Evolutionary conservation across 192 early-diverging fungal genomes (phyloP).

Genomic region (Umbelopsis isabellina): DNA sequence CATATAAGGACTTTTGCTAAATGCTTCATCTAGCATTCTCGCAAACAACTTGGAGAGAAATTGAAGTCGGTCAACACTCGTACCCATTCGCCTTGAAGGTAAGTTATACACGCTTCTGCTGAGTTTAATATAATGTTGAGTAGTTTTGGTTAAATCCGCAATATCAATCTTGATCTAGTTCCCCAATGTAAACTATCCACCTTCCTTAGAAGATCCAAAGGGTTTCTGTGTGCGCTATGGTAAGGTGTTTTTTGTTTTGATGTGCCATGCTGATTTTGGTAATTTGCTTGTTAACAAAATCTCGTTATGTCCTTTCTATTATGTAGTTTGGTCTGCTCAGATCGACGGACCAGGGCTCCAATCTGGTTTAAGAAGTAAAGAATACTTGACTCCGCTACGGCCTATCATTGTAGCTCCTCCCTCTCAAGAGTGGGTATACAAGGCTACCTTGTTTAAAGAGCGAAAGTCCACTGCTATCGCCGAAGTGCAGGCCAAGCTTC

Average conservation of each 20-base stretch:
- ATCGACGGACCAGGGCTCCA: constrained; percentile 37
- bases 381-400: constrained; percentile 36
- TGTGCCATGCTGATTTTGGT: not conserved
- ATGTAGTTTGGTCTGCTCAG: constrained; percentile 33
- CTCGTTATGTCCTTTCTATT: not conserved
- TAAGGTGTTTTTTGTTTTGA: not conserved
- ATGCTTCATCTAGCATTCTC: constrained; percentile 26
- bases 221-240: constrained; percentile 35
- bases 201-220: constrained; percentile 42
- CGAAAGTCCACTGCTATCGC: constrained; percentile 27
- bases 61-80: constrained; percentile 36
- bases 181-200: constrained; percentile 45
- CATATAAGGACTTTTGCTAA: not conserved
- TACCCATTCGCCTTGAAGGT: constrained; percentile 47
- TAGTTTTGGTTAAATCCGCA: not conserved
- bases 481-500: constrained; percentile 40
- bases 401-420: constrained; percentile 44
- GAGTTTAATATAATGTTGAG: not conserved
- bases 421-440: constrained; percentile 33
- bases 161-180: constrained; percentile 26
- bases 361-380: constrained; percentile 33
- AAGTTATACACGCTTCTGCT: not conserved
- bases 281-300: not conserved
- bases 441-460: constrained; percentile 30
- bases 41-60: constrained; percentile 33